Evolutionary conservation across 2,329 filamentous ascomycete species (phyloP).

Genomic region (Ceratocystiopsis brevicomis): DNA sequence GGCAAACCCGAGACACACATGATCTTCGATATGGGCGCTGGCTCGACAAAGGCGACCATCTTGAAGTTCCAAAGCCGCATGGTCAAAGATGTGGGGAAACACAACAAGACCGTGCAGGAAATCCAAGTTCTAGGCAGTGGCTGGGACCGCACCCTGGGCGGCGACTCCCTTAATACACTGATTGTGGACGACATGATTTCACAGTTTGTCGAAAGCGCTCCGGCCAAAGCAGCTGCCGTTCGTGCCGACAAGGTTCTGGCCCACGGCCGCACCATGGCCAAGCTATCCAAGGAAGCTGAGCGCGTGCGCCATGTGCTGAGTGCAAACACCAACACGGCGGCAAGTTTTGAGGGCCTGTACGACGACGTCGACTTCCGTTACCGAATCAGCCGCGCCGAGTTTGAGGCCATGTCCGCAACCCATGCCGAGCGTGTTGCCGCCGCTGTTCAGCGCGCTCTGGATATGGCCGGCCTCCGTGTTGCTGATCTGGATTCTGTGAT

Average conservation of each 20-base stretch:
- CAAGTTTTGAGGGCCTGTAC: constrained; percentile 74
- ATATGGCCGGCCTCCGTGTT: constrained; percentile 51
- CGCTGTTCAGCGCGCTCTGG: constrained; percentile 57
- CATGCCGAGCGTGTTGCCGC: constrained; percentile 49
- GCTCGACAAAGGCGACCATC: constrained; percentile 77
- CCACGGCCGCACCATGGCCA: constrained; percentile 72
- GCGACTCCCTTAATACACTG: constrained; percentile 71
- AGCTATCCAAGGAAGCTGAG: constrained; percentile 85
- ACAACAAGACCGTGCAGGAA: constrained; percentile 93
- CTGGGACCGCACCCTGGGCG: constrained; percentile 80
- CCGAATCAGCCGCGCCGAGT: constrained; percentile 61
- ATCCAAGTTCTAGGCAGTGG: constrained; percentile 72
- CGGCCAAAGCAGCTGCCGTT: constrained; percentile 44
- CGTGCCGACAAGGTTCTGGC: constrained; percentile 43
- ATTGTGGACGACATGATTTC: constrained; percentile 78
- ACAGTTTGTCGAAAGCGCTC: constrained; percentile 54
- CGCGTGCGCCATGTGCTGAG: constrained; percentile 75
- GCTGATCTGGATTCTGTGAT: constrained; percentile 75
- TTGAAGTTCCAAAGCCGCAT: constrained; percentile 74
- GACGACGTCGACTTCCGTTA: constrained; percentile 89
- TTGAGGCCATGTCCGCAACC: constrained; percentile 56
- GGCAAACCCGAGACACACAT: constrained; percentile 80
- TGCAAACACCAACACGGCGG: constrained; percentile 66
- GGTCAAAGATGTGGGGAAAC: constrained; percentile 81
- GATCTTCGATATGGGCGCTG: constrained; percentile 95